Conservation (phyloP, 2,329 filamentous ascomycete species). For the Seiridium cupressi region DNA sequence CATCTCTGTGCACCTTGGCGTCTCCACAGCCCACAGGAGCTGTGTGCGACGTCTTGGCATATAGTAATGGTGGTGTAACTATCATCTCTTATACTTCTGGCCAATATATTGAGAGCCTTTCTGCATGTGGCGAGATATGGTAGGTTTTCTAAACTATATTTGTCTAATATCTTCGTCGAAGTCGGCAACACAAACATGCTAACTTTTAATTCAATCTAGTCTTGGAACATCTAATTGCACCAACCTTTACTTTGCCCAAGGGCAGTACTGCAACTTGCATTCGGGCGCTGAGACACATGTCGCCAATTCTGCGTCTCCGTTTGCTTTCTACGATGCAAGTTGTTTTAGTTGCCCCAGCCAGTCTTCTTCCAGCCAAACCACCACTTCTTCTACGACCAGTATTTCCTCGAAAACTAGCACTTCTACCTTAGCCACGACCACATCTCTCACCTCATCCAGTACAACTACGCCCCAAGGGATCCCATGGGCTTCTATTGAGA, state of each 20-base stretch:
- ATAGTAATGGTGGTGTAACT: not conserved
- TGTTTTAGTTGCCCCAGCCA: not conserved
- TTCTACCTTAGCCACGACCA: not conserved
- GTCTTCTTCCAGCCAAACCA: not conserved
- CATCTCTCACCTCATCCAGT: not conserved
- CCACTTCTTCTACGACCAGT: not conserved
- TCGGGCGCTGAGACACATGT: not conserved
- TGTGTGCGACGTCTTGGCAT: not conserved
- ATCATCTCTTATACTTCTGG: not conserved
- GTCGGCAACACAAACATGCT: not conserved
- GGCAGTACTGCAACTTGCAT: not conserved
- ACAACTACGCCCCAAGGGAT: not conserved
- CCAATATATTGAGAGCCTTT: not conserved
- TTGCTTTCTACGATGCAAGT: not conserved
- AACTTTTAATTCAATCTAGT: not conserved
- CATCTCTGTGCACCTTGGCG: not conserved
- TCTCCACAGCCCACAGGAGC: not conserved
- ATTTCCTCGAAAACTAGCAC: not conserved
- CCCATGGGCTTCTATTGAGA: not conserved
- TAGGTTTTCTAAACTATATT: not conserved
- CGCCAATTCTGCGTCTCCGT: not conserved
- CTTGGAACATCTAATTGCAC: not conserved
- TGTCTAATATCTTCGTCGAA: no score
- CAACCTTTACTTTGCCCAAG: not conserved
- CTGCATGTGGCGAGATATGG: not conserved